Base-by-base conservation (phyloP, 2,329 filamentous ascomycete species). In the Xylaria hypoxylon region DNA sequence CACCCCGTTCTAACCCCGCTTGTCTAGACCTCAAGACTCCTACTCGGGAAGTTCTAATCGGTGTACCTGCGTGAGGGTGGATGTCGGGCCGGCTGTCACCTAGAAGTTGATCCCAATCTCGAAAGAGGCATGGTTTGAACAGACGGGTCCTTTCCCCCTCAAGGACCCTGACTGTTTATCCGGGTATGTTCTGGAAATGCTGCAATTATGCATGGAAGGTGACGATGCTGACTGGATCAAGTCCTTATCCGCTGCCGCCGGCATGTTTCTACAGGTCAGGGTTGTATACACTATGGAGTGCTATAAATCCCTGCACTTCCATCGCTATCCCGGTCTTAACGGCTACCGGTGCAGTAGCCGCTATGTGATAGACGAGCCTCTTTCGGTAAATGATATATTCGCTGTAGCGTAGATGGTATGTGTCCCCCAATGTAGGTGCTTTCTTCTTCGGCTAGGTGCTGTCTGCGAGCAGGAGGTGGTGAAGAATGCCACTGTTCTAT, bases 101-200 rank as follows among this genome's bases (percentile, higher is more conserved):
- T 35, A 56, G 31, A 2, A 60, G 61, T 57, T 64, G 60, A 64
- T 64, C 60, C 51, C 28, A 64, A 67, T 67, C 51, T 64, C 51
- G 33, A 45, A 45, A 38, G 33, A 45, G 3, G 42, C 11, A 22
- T 35, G 40, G 31, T 48, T 53, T 47, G 52, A 48, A 22, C 15
- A 28, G 13, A 47, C 42, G 35, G 48, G 10, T 35, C 13, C 22
- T 7, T 7, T 35, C 11, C 19, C 35, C 24, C 24, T 19, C 35
- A 31, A 44, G 50, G 15, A 33, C 5, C 28, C 15, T 47, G 15
- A 19, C 19, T 42, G 8, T n/a, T 22, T 28, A 35, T 7, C 15
- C 28, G 33, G 19, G 15, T 60, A 44, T 19, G 38, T 26, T 28
- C 45, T 52, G 11, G 13, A 33, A 28, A 24, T 6, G 22, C 31